phyloP scores from a whole-genome alignment of 768 basidiomycete genomes.

The Cyclocybe cylindracea region DNA sequence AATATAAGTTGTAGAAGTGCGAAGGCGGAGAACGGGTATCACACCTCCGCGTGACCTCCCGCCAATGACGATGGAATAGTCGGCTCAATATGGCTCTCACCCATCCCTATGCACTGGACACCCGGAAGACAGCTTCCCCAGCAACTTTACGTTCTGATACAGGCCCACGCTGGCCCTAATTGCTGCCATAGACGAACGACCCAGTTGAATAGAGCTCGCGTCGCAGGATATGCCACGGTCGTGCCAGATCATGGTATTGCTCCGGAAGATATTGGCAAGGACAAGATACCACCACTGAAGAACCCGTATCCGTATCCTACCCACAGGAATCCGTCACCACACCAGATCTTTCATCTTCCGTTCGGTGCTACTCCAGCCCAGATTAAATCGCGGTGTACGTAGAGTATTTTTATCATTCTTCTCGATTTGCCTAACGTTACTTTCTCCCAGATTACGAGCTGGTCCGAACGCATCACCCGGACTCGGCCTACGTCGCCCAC shows the following conservation, averaged over 20 bases:
- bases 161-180: not conserved
- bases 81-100: no score
- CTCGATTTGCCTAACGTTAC: not conserved
- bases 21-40: no score
- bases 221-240: slow-evolving; percentile 2
- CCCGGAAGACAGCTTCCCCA: slow-evolving; percentile 1
- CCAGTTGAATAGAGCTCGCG: not conserved
- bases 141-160: not conserved
- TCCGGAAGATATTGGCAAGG: not conserved
- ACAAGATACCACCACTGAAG: slow-evolving; percentile 4
- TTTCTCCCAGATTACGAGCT: slow-evolving; percentile 66
- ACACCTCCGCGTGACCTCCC: no score
- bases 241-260: not conserved
- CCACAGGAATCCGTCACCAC: slow-evolving; percentile 55
- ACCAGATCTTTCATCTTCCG: slow-evolving; percentile 74
- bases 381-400: slow-evolving; percentile 70
- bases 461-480: slow-evolving; percentile 72
- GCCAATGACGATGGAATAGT: no score
- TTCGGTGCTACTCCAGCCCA: slow-evolving; percentile 53
- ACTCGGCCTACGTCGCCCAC: slow-evolving; percentile 46
- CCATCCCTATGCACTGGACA: no score
- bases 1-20: no score
- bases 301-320: slow-evolving; percentile 49
- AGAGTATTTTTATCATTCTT: not conserved
- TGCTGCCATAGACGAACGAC: not conserved